These are phyloP conservation scores for Anthoceros angustus DNA, from an alignment of 225 moss, liverwort and hornwort genomes.

Conservation along the genomic window DNA sequence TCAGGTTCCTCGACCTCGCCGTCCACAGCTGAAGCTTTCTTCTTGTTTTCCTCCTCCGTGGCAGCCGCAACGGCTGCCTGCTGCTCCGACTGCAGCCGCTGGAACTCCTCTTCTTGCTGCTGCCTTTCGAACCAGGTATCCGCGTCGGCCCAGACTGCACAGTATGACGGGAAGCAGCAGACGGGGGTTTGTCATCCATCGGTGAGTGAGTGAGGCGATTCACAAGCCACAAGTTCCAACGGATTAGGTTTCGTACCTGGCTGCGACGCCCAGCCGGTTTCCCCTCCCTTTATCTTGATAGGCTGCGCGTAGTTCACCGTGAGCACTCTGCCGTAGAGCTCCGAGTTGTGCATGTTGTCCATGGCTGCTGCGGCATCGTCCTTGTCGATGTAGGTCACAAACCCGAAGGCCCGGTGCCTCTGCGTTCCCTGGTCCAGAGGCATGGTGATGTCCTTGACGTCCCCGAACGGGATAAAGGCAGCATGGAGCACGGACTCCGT, in stretches of 20 bases:
- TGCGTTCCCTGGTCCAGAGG: slow-evolving; percentile 88
- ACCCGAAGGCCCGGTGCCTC: slow-evolving; percentile 80
- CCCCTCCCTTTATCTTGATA: slow-evolving; percentile 43
- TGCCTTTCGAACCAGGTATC: slow-evolving; percentile 97
- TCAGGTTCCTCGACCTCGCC: slow-evolving; percentile 46
- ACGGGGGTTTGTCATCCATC: too few relatives aligned
- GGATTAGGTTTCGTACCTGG: slow-evolving; percentile 19
- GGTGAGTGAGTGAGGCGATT: neutral
- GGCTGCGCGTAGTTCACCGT: slow-evolving; percentile 76
- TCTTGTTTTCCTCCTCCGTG: slow-evolving; percentile 62
- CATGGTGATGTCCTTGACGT: slow-evolving; percentile 93
- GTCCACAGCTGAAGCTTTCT: slow-evolving; percentile 31
- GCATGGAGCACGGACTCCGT: slow-evolving; percentile 86
- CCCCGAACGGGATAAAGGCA: slow-evolving; percentile 92
- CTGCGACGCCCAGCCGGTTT: slow-evolving; percentile 42
- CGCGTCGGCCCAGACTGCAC: slow-evolving; percentile 92
- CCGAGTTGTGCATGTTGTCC: slow-evolving; percentile 98
- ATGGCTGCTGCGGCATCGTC: slow-evolving; percentile 95
- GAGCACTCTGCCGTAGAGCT: slow-evolving; percentile 83
- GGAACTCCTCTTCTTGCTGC: slow-evolving; percentile 91
- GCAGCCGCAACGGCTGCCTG: slow-evolving; percentile 77
- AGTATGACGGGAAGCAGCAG: neutral
- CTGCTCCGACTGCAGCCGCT: slow-evolving; percentile 70
- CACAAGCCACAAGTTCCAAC: neutral
- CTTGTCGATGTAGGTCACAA: slow-evolving; percentile 92